Evolutionary conservation across 176 grass and related monocot genomes (phyloP).

Genomic region (Lolium perenne): DNA sequence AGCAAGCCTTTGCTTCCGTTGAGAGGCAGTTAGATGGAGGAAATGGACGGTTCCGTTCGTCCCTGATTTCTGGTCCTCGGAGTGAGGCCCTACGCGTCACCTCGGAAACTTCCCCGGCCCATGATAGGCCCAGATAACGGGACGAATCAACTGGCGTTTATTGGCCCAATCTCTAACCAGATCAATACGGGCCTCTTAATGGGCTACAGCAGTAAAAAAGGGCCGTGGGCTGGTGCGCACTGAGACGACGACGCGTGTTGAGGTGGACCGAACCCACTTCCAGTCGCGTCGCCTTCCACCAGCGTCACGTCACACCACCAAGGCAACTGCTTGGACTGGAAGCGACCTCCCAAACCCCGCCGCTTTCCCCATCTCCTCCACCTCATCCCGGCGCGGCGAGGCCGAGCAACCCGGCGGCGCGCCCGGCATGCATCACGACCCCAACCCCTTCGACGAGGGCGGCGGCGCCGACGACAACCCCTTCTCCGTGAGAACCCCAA

Average conservation of each 20-base stretch:
- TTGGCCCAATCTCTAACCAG: not conserved
- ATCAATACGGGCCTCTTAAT: not conserved
- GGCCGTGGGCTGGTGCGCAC: not conserved
- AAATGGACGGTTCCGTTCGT: conserved; percentile 4
- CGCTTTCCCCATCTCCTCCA: conserved; percentile 3
- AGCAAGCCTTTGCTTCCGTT: conserved; percentile 42
- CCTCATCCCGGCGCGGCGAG: not conserved
- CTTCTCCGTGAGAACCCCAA: conserved; percentile 55
- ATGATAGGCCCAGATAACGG: not conserved
- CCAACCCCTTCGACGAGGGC: conserved; percentile 88
- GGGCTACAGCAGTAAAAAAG: not conserved
- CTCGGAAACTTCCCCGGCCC: not conserved
- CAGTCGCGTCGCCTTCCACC: conserved; percentile 25
- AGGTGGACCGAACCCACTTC: not conserved
- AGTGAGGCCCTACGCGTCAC: not conserved
- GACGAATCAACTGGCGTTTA: not conserved
- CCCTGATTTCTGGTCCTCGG: conserved; percentile 25
- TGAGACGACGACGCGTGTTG: conserved; percentile 33
- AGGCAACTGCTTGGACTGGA: conserved; percentile 39
- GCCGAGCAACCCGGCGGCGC: conserved; percentile 35
- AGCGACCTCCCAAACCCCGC: conserved; percentile 42
- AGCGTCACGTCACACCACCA: conserved; percentile 31
- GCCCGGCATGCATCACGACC: conserved; percentile 65
- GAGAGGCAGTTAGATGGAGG: conserved; percentile 24
- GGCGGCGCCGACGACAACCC: conserved; percentile 59